A percentile compares a stretch with the other conserved stretches of the same genome.
Evolutionary conservation across 2,329 filamentous ascomycete species (phyloP).

Genomic region (Dryadomyces sulphureus): DNA sequence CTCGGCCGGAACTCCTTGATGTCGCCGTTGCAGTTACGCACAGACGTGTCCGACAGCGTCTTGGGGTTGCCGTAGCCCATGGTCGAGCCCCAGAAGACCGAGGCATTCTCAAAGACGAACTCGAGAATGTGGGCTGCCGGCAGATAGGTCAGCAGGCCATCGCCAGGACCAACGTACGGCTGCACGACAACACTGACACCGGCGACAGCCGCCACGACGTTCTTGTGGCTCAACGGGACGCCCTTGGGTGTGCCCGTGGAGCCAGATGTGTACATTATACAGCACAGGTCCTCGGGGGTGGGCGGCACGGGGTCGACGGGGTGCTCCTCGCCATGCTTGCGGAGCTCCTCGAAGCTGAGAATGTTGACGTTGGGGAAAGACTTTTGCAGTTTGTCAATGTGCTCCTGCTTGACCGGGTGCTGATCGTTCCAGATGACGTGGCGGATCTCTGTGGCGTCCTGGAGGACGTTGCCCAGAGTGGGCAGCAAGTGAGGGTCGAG

Average conservation of each 20-base stretch:
- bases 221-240: constrained; percentile 59
- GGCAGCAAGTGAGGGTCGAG: constrained; percentile 57
- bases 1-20: constrained; percentile 76
- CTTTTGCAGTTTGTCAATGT: constrained; percentile 32
- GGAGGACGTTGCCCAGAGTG: constrained; percentile 38
- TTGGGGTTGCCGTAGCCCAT: constrained; percentile 84
- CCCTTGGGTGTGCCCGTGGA: constrained; percentile 75
- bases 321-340: constrained; percentile 43
- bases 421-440: constrained; percentile 41
- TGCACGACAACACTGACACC: constrained; percentile 68
- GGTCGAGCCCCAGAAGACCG: constrained; percentile 69
- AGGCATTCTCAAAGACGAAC: constrained; percentile 78
- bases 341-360: constrained; percentile 35
- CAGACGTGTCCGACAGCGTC: constrained; percentile 67
- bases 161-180: constrained; percentile 61
- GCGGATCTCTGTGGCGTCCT: constrained; percentile 33
- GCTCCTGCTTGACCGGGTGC: constrained; percentile 33
- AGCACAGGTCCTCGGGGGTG: constrained; percentile 59
- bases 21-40: constrained; percentile 77
- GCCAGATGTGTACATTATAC: constrained; percentile 60
- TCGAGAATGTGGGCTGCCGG: constrained; percentile 82
- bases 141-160: constrained; percentile 69
- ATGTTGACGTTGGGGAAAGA: constrained; percentile 32
- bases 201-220: constrained; percentile 61
- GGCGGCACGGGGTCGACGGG: constrained; percentile 55